These are phyloP conservation scores for Osmanthus fragrans DNA, from an alignment of 257 asterid species.

Conservation along the genomic window DNA sequence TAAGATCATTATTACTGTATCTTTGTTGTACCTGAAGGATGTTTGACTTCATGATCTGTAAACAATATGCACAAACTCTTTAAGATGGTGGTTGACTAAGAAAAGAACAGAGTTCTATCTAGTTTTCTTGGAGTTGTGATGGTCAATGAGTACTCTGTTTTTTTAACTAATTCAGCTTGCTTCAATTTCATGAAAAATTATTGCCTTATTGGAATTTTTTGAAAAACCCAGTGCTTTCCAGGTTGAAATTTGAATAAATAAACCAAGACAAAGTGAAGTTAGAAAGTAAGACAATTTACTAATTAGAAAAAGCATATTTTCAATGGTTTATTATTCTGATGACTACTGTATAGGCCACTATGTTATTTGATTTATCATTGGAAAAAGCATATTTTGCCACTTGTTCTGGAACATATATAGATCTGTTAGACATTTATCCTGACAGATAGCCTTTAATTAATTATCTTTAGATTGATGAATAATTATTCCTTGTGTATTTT, in stretches of 20 bases:
- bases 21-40: no score
- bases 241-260: no score
- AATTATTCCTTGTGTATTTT: conserved; percentile 4
- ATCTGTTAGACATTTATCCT: neutral
- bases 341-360: neutral
- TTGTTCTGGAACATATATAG: neutral
- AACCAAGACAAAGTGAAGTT: no score
- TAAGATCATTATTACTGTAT: no score
- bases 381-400: no score
- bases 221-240: no score
- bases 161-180: neutral
- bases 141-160: neutral
- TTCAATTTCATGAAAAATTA: neutral
- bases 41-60: no score
- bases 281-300: neutral
- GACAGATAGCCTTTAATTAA: neutral
- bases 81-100: no score
- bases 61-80: no score
- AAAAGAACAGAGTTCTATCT: neutral
- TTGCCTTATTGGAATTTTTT: no score
- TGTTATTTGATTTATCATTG: neutral
- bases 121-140: neutral
- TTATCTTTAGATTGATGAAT: conserved; percentile 13
- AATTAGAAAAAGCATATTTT: neutral
- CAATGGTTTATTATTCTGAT: neutral